Evolutionary conservation across 495 filamentous ascomycete genomes (phyloP), one percentile per base, ranked within the genome.

Genomic region (Neurospora tetrasperma): DNA sequence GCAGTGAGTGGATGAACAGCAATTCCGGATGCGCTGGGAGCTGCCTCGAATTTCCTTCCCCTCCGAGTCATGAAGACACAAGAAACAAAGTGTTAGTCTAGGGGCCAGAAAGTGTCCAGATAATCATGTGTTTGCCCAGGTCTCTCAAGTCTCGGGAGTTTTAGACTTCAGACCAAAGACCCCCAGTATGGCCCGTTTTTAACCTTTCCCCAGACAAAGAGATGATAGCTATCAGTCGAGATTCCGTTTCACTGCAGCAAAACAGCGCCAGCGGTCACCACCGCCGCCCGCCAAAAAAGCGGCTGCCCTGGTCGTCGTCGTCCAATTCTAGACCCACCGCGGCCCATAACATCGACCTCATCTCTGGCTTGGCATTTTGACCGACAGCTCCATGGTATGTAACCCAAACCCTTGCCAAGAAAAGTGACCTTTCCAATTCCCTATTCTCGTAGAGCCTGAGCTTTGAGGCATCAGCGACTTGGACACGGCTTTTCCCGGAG

Each of bases 281-380:
- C 46, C 54, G 27, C 35, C 54, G 54, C 27, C 54, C 54, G 54
- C 27, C n/a, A 42, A 41, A 41, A 43, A 39, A 42, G 23, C 43
- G 66, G 39, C 39, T 39, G 54, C 70, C 66, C 23, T 40, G 59
- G 16, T 69, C 40, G 27, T 35, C 54, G 54, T 14, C 69, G n/a
- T 40, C 69, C 69, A 48, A 43, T 42, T 27, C 62, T 23, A 70
- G 31, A 11, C 12, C 71, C 38, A 73, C 59, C 11, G 39, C 3
- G 31, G 11, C 72, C 70, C 43, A 74, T 74, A 31, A 38, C 35
- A 38, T 72, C 27, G 27, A 73, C 72, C 72, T 73, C 72, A 74
- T 71, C 71, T 42, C 38, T 35, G 70, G 31, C 73, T 72, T 72
- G 54, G 46, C 59, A 71, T 62, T 48, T 35, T 14, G 27, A 54